Evolutionary conservation across 2,329 filamentous ascomycete genomes (phyloP).

Genomic region (Fusarium sp.): DNA sequence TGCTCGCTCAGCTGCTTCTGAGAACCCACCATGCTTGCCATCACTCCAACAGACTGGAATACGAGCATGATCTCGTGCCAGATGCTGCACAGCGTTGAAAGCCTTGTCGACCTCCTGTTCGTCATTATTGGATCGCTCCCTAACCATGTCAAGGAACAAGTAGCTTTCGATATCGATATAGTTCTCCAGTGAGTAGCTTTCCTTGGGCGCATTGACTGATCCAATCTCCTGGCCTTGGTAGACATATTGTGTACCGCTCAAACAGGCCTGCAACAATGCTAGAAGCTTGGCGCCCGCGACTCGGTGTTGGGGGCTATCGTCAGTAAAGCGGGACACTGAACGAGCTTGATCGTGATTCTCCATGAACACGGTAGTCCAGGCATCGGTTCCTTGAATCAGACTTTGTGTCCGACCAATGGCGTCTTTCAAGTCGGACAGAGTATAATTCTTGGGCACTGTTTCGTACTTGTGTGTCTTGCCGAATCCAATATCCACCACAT

Average conservation of each 20-base stretch:
- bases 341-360: constrained; percentile 77
- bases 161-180: constrained; percentile 66
- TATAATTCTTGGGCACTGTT: constrained; percentile 62
- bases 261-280: constrained; percentile 66
- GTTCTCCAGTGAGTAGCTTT: constrained; percentile 72
- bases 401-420: constrained; percentile 66
- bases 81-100: constrained; percentile 51
- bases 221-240: constrained; percentile 80
- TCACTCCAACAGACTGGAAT: constrained; percentile 76
- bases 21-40: constrained; percentile 54
- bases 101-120: constrained; percentile 56
- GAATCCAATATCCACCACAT: constrained; percentile 73
- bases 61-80: constrained; percentile 74
- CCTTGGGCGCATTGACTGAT: constrained; percentile 71
- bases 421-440: constrained; percentile 64
- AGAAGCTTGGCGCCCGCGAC: constrained; percentile 70
- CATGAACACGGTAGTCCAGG: constrained; percentile 76
- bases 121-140: constrained; percentile 52
- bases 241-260: constrained; percentile 74
- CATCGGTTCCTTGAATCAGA: constrained; percentile 67
- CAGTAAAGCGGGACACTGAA: constrained; percentile 69
- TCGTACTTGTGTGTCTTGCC: constrained; percentile 68
- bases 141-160: constrained; percentile 55
- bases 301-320: constrained; percentile 65
- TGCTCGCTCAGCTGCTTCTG: constrained; percentile 54